A percentile compares a stretch with the other conserved stretches of the same genome.
Conservation (phyloP, 2,329 filamentous ascomycete species). For the Colletotrichum melonis region DNA sequence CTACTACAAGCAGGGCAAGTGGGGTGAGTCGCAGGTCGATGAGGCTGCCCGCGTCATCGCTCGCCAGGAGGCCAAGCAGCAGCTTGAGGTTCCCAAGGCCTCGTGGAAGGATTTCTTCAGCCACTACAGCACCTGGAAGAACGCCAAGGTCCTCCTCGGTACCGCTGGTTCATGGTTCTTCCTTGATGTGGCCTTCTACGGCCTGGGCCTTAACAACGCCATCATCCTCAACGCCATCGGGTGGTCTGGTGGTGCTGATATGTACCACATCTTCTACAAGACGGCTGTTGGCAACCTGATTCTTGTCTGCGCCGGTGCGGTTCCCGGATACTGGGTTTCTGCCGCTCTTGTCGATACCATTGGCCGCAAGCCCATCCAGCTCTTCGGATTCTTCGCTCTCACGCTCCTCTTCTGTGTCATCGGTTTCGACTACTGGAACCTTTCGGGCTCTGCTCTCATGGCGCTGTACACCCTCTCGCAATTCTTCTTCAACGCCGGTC, state of each 20-base stretch:
- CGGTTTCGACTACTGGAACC: conserved; percentile 57
- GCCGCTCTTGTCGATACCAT: conserved; percentile 79
- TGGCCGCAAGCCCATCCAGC: conserved; percentile 82
- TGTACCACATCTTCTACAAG: conserved; percentile 79
- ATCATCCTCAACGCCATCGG: conserved; percentile 79
- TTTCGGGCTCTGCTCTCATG: conserved; percentile 31
- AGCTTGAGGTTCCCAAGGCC: conserved; percentile 75
- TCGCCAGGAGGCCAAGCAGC: conserved; percentile 62
- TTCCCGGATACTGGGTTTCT: conserved; percentile 86
- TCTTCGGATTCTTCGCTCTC: conserved; percentile 57
- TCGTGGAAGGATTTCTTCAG: conserved; percentile 76
- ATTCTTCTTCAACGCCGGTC: conserved; percentile 50
- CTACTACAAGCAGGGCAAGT: conserved; percentile 77
- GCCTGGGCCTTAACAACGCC: conserved; percentile 80
- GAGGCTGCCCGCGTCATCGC: conserved; percentile 72
- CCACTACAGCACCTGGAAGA: conserved; percentile 78
- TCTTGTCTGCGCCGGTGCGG: conserved; percentile 80
- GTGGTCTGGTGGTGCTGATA: conserved; percentile 66
- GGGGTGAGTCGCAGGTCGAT: conserved; percentile 69
- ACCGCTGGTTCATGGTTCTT: conserved; percentile 89
- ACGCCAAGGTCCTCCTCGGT: conserved; percentile 79
- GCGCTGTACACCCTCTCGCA: conserved; percentile 14
- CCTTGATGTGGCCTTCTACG: conserved; percentile 72
- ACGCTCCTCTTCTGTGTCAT: conserved; percentile 60
- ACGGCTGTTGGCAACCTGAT: conserved; percentile 84